phyloP scores from a whole-genome alignment of 2,329 filamentous ascomycete genomes.

The Chaetomium sp. region DNA sequence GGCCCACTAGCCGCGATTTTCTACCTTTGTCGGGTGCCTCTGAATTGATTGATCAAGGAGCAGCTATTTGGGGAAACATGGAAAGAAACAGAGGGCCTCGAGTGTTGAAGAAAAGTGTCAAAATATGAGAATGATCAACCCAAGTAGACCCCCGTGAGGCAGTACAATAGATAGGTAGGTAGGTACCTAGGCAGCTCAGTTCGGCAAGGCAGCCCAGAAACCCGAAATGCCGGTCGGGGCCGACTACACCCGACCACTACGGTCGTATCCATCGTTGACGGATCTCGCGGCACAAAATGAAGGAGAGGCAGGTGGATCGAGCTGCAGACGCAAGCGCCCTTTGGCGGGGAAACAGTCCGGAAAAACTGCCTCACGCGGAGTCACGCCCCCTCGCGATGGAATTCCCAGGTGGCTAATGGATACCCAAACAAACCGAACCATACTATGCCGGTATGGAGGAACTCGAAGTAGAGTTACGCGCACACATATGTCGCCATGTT shows the following conservation, averaged over 20 bases:
- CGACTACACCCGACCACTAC: not conserved
- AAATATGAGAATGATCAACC: too few relatives aligned
- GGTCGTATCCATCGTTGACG: not conserved
- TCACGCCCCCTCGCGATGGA: not conserved
- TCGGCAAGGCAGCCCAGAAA: not conserved
- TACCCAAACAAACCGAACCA: not conserved
- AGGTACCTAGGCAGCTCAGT: not conserved
- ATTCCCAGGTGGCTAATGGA: not conserved
- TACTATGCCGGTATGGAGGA: not conserved
- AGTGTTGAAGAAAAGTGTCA: too few relatives aligned
- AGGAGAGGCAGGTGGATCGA: not conserved
- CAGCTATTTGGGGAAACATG: not conserved
- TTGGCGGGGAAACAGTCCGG: not conserved
- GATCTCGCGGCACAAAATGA: conserved; percentile 4
- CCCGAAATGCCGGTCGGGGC: not conserved
- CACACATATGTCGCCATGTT: not conserved
- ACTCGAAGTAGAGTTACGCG: not conserved
- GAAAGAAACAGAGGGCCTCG: not conserved
- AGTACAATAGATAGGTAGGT: too few relatives aligned
- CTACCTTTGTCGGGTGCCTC: not conserved
- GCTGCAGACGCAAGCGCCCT: not conserved
- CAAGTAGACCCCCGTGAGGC: not conserved
- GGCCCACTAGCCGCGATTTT: not conserved
- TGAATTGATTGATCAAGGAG: not conserved
- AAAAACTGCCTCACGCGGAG: not conserved